A percentile compares a stretch with the other conserved stretches of the same genome.
Conservation (phyloP, 441 rosid genomes). For the Biscutella laevigata region DNA sequence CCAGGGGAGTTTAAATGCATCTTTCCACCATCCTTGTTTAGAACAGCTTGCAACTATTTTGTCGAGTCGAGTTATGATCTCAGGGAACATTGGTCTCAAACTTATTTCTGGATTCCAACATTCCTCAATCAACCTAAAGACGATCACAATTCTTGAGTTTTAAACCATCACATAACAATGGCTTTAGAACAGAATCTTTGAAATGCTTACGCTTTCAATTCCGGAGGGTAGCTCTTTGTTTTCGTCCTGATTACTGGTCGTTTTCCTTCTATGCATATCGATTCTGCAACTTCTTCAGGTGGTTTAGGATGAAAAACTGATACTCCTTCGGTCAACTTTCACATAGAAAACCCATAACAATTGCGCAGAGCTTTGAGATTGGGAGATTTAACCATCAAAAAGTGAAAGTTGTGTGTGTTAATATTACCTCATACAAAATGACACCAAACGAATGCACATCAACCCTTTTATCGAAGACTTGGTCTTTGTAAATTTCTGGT, state of each 20-base stretch:
- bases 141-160: background rate
- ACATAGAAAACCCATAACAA: slow-evolving; percentile 12
- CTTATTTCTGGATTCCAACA: slow-evolving; percentile 62
- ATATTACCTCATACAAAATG: slow-evolving; percentile 80
- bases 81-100: slow-evolving; percentile 57
- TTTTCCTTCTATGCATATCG: slow-evolving; percentile 56
- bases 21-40: slow-evolving; percentile 83
- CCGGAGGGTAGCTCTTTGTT: slow-evolving; percentile 64
- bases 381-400: background rate
- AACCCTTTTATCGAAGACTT: slow-evolving; percentile 59
- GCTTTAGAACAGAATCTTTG: background rate
- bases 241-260: slow-evolving; percentile 68
- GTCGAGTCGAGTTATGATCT: slow-evolving; percentile 64
- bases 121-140: slow-evolving; percentile 66
- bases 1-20: slow-evolving; percentile 68
- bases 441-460: slow-evolving; percentile 79
- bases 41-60: slow-evolving; percentile 51
- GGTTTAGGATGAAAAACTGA: slow-evolving; percentile 51
- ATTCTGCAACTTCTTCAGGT: slow-evolving; percentile 51
- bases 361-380: background rate
- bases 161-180: background rate
- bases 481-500: slow-evolving; percentile 67
- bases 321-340: slow-evolving; percentile 82
- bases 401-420: slow-evolving; percentile 10
- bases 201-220: slow-evolving; percentile 66